A percentile compares a stretch with the other conserved stretches of the same genome.
Conservation (phyloP, 768 basidiomycete species). For the Amanita inopinata region DNA sequence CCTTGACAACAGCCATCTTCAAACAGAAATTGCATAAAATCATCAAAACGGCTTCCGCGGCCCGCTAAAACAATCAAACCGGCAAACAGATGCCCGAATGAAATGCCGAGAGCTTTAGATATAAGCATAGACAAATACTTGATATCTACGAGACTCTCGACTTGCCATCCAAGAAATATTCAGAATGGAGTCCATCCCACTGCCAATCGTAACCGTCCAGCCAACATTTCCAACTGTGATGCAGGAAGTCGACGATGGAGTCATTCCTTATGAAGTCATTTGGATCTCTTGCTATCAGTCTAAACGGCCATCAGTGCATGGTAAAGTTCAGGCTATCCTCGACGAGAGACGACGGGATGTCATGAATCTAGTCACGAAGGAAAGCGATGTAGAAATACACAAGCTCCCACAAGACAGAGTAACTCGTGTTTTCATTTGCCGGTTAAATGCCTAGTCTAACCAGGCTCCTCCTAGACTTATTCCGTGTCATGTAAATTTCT, state of each 20-base stretch:
- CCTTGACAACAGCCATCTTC: too few relatives aligned
- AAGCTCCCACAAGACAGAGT: constrained; percentile 8
- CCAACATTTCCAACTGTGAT: constrained; percentile 51
- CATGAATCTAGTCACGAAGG: constrained; percentile 34
- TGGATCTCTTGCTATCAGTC: constrained; percentile 69
- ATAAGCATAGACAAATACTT: too few relatives aligned
- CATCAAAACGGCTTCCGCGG: too few relatives aligned
- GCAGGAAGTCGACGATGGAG: constrained; percentile 50
- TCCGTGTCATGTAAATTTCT: constrained; percentile 37
- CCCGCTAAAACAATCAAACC: too few relatives aligned
- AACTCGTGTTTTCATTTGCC: constrained; percentile 25
- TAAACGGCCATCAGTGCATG: constrained; percentile 48
- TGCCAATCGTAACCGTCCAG: constrained; percentile 52
- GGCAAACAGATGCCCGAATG: too few relatives aligned
- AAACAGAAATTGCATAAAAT: too few relatives aligned
- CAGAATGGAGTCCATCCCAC: not conserved
- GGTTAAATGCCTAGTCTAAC: constrained; percentile 1
- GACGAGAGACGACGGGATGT: constrained; percentile 44
- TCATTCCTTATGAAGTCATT: constrained; percentile 48
- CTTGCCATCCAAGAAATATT: too few relatives aligned
- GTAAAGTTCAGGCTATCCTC: constrained; percentile 44
- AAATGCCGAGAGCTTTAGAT: too few relatives aligned
- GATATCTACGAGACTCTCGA: too few relatives aligned
- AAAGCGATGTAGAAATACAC: constrained; percentile 36
- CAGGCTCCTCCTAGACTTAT: constrained; percentile 23